Conservation (phyloP, 2,329 filamentous ascomycete genomes). For the Aspergillus ibericus region DNA sequence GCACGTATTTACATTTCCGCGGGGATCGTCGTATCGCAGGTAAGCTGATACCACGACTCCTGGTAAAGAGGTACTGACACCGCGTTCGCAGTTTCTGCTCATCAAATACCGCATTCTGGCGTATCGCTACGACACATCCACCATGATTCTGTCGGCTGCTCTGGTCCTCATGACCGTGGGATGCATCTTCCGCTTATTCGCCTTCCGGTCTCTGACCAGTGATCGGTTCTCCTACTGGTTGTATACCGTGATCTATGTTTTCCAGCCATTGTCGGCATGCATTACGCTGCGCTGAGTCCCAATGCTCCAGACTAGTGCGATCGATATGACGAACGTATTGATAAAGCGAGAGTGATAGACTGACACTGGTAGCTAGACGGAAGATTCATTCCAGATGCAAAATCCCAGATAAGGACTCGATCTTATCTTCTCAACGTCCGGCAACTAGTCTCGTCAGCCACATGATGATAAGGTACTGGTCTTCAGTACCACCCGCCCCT, state of each 20-base stretch:
- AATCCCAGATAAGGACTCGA: too few species aligned
- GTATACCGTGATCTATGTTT: background rate
- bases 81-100: background rate
- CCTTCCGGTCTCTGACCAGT: background rate
- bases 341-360: background rate
- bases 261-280: background rate
- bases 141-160: background rate
- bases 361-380: background rate
- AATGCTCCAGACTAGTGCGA: background rate
- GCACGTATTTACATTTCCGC: too few species aligned
- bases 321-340: too few species aligned
- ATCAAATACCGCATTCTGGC: background rate
- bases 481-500: background rate
- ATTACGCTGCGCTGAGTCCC: background rate
- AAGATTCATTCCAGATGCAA: background rate
- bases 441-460: too few species aligned
- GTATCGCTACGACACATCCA: background rate
- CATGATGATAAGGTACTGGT: background rate
- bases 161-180: background rate
- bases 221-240: background rate
- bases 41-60: too few species aligned
- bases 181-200: background rate
- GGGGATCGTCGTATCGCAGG: too few species aligned
- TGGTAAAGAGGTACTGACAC: too few species aligned
- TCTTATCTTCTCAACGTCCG: too few species aligned